phyloP scores from a whole-genome alignment of 768 basidiomycete genomes.

The Russula virescens region DNA sequence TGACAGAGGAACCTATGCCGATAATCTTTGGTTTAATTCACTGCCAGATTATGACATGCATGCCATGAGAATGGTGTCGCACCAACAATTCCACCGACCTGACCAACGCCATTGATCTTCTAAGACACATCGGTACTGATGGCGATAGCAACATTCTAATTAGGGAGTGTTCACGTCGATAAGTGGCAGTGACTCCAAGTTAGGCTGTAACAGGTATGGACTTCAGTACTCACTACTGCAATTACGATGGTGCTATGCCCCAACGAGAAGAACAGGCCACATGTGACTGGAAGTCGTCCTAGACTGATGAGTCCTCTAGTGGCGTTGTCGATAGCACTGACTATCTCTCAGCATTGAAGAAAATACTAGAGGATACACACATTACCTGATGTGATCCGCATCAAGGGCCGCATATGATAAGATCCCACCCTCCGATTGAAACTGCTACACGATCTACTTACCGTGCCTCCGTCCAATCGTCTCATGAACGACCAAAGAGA shows the following conservation, averaged over 20 bases:
- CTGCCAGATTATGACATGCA: no score
- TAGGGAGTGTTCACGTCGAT: neutral
- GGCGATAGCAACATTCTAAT: conserved; percentile 67
- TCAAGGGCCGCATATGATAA: conserved; percentile 53
- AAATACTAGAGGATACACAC: neutral
- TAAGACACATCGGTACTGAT: conserved; percentile 64
- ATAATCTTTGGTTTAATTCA: neutral
- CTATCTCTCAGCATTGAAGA: neutral
- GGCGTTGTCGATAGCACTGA: conserved; percentile 85
- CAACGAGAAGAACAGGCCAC: conserved; percentile 81
- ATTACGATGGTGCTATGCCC: conserved; percentile 87
- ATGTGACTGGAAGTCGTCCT: conserved; percentile 79
- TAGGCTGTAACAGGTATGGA: neutral
- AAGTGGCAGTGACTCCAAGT: no score
- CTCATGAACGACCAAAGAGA: conserved; percentile 51
- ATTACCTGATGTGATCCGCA: conserved; percentile 82
- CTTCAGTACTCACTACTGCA: conserved; percentile 53
- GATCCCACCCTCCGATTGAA: neutral
- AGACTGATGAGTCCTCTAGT: conserved; percentile 74
- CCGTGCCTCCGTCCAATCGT: conserved; percentile 76
- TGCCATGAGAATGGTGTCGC: conserved; percentile 14
- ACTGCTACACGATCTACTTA: neutral
- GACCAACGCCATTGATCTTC: conserved; percentile 49
- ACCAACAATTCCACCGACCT: conserved; percentile 73
- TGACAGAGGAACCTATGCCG: conserved; percentile 55